Evolutionary conservation across 2,329 filamentous ascomycete species (phyloP).

Genomic region (Ophiostoma australiae): DNA sequence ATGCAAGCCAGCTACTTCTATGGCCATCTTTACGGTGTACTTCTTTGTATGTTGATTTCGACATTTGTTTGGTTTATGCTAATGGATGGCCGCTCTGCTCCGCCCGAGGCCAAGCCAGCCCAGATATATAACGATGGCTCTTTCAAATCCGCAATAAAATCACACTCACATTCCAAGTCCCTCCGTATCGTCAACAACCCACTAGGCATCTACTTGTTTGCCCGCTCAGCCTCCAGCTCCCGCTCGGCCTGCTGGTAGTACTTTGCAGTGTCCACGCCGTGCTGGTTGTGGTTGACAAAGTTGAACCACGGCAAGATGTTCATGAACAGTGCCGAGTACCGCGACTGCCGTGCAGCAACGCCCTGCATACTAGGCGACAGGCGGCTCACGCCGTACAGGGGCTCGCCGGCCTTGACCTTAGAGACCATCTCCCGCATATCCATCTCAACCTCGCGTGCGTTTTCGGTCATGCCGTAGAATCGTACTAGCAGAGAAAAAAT

Average conservation of each 20-base stretch:
- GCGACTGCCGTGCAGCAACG: conserved; percentile 83
- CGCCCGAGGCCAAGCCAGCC: not conserved
- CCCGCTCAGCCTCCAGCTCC: conserved; percentile 75
- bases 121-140: conserved; percentile 11
- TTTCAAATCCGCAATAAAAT: conserved; percentile 10
- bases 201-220: conserved; percentile 16
- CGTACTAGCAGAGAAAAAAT: conserved; percentile 57
- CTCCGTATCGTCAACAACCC: not conserved
- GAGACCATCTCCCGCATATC: conserved; percentile 98
- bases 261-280: conserved; percentile 96
- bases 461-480: conserved; percentile 94
- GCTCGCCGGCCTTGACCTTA: conserved; percentile 87
- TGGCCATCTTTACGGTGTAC: not conserved
- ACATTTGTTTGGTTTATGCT: conserved; percentile 11
- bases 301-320: conserved; percentile 95
- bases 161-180: not conserved
- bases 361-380: conserved; percentile 89
- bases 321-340: conserved; percentile 80
- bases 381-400: conserved; percentile 76
- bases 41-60: not conserved
- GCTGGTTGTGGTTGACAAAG: conserved; percentile 92
- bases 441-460: conserved; percentile 84
- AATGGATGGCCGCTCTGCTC: not conserved
- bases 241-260: conserved; percentile 95
- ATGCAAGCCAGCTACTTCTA: not conserved